Evolutionary conservation across 2,329 filamentous ascomycete genomes (phyloP).

Genomic region (Ceratocystis cacaofunesta): DNA sequence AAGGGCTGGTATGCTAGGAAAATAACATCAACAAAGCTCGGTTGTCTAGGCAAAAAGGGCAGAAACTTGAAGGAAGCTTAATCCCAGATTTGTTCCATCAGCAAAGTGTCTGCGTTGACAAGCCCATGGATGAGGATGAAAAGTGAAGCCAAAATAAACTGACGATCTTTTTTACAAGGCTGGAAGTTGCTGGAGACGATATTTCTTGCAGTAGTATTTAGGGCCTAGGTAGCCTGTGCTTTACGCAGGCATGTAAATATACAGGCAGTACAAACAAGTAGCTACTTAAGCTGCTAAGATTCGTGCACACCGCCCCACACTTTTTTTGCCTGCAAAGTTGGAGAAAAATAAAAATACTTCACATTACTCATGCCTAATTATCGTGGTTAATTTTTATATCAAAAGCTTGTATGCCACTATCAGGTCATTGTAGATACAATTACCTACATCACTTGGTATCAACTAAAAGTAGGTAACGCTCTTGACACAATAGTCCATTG

Average conservation of each 20-base stretch:
- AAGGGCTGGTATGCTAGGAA: neutral
- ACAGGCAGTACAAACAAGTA: neutral
- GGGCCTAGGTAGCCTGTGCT: neutral
- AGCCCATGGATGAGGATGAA: too few species aligned
- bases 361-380: neutral
- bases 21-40: slow-evolving; percentile 2
- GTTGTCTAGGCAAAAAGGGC: slow-evolving; percentile 2
- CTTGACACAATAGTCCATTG: too few species aligned
- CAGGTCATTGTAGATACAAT: too few species aligned
- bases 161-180: too few species aligned
- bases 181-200: too few species aligned
- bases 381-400: too few species aligned
- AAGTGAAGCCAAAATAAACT: too few species aligned
- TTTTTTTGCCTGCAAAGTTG: slow-evolving; percentile 6
- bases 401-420: too few species aligned
- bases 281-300: slow-evolving; percentile 3
- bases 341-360: slow-evolving; percentile 10
- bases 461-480: too few species aligned
- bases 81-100: neutral
- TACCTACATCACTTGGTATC: too few species aligned
- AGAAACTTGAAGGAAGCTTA: slow-evolving; percentile 10
- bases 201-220: neutral
- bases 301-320: slow-evolving; percentile 10
- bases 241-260: neutral
- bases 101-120: too few species aligned